These are phyloP conservation scores for Thecaphora frezii DNA, from an alignment of 1,284 basidiomycete species.

Conservation along the genomic window DNA sequence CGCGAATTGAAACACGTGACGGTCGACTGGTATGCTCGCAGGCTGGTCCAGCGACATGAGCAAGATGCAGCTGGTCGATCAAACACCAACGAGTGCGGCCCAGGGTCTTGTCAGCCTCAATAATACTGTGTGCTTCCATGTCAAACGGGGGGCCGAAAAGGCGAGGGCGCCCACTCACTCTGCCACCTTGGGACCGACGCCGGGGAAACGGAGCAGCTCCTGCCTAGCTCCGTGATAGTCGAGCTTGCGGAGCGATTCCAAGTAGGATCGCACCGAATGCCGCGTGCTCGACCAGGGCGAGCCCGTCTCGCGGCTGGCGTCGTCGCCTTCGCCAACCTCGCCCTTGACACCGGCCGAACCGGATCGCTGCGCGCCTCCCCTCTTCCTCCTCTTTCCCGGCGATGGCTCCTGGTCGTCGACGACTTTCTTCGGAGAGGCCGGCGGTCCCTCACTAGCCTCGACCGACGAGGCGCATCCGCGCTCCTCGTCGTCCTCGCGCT, in stretches of 20 bases:
- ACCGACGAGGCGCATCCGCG: too few relatives aligned
- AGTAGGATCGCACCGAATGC: conserved; percentile 64
- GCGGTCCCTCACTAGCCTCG: too few relatives aligned
- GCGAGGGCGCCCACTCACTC: conserved; percentile 41
- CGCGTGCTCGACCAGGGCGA: conserved; percentile 3
- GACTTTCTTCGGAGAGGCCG: too few relatives aligned
- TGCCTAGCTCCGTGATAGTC: conserved; percentile 69
- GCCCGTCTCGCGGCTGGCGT: neutral
- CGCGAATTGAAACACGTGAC: conserved; percentile 57
- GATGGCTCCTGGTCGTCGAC: neutral
- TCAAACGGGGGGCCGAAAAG: neutral
- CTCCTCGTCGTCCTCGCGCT: neutral
- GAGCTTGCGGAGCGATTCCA: conserved; percentile 65
- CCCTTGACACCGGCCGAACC: neutral
- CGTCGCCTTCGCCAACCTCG: neutral
- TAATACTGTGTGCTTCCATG: too few relatives aligned
- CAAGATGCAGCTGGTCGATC: conserved; percentile 74
- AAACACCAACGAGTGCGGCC: too few relatives aligned
- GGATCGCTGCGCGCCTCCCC: too few relatives aligned
- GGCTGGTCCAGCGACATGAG: conserved; percentile 89
- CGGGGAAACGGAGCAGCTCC: conserved; percentile 75
- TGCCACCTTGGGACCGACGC: conserved; percentile 80
- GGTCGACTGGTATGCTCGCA: conserved; percentile 54
- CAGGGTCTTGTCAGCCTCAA: too few relatives aligned
- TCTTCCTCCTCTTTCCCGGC: neutral